Base-by-base conservation (phyloP, 148 eudicot species). In the Simmondsia chinensis region DNA sequence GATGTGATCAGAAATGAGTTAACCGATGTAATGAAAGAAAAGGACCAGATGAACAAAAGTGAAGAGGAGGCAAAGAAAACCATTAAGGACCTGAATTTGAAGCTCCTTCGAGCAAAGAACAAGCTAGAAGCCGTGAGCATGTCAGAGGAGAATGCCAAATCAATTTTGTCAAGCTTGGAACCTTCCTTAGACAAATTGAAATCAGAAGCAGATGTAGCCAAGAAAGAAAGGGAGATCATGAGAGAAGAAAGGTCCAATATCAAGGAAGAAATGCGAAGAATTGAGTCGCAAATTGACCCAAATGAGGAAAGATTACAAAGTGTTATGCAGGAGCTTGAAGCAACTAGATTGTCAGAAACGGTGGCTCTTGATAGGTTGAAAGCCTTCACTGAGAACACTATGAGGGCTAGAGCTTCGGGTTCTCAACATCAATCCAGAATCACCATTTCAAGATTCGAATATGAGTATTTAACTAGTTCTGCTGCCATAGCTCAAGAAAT, bases 401-500 rank as follows among this genome's bases (percentile, higher is more conserved):
- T 67, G 63, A 57, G 57, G 52, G 41, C 49, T 29, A 73, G 99
- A 67, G 84, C 71, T 57, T 70, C 57, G n/a, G 44, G 52, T 34
- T 59, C 79, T 29, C 61, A 53, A 29, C 41, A 58, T 15, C 70
- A 58, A 47, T 52, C 85, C 9, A 77, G 54, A 1, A 82, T 93
- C 31, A 70, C 74, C 1, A 77, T 93, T 51, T 80, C 96, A 9
- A 82, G 43, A 40, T 83, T 77, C 43, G 99, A 93, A 63, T 82
- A 79, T 9, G 83, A 80, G 46, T 93, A 93, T 63, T 66, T 93
- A 43, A 70, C 43, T 20, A 79, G 80, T 17, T 50, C 56, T 54
- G 96, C 96, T 25, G 64, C 16, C 7, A 68, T 46, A 7, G 91
- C 91, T 1, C 62, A 60, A 52, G 76, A 86, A 50, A 43, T 77